Percentiles rank a stretch among this genome's conserved stretches.
phyloP scores from a whole-genome alignment of 352 stramenopile genomes.

The Phytophthora citricola region DNA sequence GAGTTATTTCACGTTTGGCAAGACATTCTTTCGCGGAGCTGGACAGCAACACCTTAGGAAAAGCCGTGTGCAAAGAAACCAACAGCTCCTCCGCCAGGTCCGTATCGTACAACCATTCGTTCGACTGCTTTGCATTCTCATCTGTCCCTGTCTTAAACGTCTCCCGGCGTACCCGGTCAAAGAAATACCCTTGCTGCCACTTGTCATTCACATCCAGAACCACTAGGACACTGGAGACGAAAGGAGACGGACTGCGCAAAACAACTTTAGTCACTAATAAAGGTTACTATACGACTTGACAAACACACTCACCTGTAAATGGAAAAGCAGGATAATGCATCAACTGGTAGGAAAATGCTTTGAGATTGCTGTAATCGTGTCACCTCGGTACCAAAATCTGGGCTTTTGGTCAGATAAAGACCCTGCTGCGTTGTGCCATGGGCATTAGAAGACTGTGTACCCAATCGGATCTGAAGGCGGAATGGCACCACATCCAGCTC shows the following conservation, averaged over 20 bases:
- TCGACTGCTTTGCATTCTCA: not conserved
- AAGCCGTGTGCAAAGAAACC: slow-evolving; percentile 45
- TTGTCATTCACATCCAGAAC: slow-evolving; percentile 48
- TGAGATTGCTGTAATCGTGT: slow-evolving; percentile 11
- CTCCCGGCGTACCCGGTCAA: slow-evolving; percentile 36
- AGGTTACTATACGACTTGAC: not conserved
- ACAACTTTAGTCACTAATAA: slow-evolving; percentile 6
- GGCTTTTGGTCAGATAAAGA: slow-evolving; percentile 32
- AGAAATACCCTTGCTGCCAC: slow-evolving; percentile 64
- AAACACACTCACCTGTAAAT: slow-evolving; percentile 53
- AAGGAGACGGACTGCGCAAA: slow-evolving; percentile 55
- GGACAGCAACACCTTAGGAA: slow-evolving; percentile 57
- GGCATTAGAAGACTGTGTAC: not conserved
- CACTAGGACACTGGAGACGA: slow-evolving; percentile 57
- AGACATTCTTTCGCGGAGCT: slow-evolving; percentile 47
- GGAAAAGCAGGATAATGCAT: slow-evolving; percentile 43
- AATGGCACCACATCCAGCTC: slow-evolving; percentile 38
- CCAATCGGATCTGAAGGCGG: slow-evolving; percentile 37
- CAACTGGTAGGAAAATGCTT: slow-evolving; percentile 41
- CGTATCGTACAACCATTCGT: slow-evolving; percentile 30
- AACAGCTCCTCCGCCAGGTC: slow-evolving; percentile 47
- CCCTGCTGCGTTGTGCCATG: slow-evolving; percentile 17
- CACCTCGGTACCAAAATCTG: not conserved
- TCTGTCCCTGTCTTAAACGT: not conserved
- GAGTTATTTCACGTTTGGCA: slow-evolving; percentile 15